Base-by-base conservation (phyloP, 1,284 basidiomycete species). In the Moniliella sp. region DNA sequence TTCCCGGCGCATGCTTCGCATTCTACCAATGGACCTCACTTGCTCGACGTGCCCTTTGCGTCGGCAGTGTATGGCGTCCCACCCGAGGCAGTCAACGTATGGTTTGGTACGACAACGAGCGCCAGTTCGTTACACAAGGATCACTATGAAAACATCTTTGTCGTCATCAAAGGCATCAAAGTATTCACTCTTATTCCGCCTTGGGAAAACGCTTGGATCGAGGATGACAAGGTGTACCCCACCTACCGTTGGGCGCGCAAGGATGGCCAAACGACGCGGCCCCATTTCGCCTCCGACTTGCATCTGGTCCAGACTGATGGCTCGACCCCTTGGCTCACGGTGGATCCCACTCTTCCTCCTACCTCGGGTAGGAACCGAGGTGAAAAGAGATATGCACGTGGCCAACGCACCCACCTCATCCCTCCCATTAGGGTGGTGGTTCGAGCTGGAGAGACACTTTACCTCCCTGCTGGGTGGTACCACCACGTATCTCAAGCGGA, bases 111-210 rank as follows among this genome's bases (percentile, higher is more conserved):
- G 2, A 37, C 36, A 2, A 28, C 39, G 5, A 45, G 42, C 14
- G 30, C 32, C 12, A 48, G 40, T 21, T 32, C 29, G 10, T 39
- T 36, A 35, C 42, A 43, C 31, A 37, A 43, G 8, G 51, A 55
- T 30, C 44, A 48, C 30, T 55, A 52, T 37, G 51, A 55, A 37
- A 55, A 55, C 26, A 43, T 55, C 15, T 55, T 55, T 36, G 39
- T 39, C 1, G 48, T 48, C 12, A 31, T 55, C 1, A 40, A 45
- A 16, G 50, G 50, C 12, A 37, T 27, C 17, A 52, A 55, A 35
- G 40, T 38, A n/a, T 54, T 54, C 30, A 52, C 47, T n/a, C 33
- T 54, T 2, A 46, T 31, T 19, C 46, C 51, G 7, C 51, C 51
- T 1, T 30, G 28, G 4, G 51, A 51, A 32, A 39, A 23, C 9